Evolutionary conservation across 768 basidiomycete genomes (phyloP), one percentile per base, ranked within the genome.

Genomic region (Dioszegia crocea): DNA sequence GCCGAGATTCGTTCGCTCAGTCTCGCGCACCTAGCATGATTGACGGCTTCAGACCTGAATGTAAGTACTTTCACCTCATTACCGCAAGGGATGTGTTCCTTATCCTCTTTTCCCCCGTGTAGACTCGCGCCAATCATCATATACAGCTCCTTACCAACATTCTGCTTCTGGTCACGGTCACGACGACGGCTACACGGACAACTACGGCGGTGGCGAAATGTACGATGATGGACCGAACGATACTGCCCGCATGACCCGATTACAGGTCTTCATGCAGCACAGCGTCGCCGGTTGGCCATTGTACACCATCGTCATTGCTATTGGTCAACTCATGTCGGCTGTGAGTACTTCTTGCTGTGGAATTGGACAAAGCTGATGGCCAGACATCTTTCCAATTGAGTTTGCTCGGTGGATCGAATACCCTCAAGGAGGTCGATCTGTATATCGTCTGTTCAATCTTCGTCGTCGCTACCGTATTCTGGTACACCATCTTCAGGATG

Each of bases 401-500:
- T 17, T 79, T 96, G 33, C 81, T 94, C 19, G 87, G 88, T 19
- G 92, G 92, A 52, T 84, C 86, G 67, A 91, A 90, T 66, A 89
- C 85, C 78, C 85, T 89, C 74, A 82, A 85, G 62, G 81, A 87
- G 65, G 61, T 89, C 24, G 88, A 92, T 68, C 82, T 93, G 9
- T 96, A 94, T 71, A 89, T 94, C 48, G 84, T 96, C n/a, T 87
- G 90, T 39, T 85, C 83, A 57, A 85, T 94, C 64, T 94, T 94
- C 81, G 80, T 93, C 30, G 88, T 84, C 2, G 84, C 91, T 9
- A 89, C 91, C 3, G 81, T 84, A 23, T 85, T 88, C 47, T 96
- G 92, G 92, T 94, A 93, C 78, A 82, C 84, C 6, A 79, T 94
- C 70, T 96, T 94, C 83, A 82, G 92, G 63, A 79, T 87, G 60